Evolutionary conservation across 2,329 filamentous ascomycete species (phyloP), one percentile per base, ranked within the genome.

Genomic region (Chaetomium strumarium): DNA sequence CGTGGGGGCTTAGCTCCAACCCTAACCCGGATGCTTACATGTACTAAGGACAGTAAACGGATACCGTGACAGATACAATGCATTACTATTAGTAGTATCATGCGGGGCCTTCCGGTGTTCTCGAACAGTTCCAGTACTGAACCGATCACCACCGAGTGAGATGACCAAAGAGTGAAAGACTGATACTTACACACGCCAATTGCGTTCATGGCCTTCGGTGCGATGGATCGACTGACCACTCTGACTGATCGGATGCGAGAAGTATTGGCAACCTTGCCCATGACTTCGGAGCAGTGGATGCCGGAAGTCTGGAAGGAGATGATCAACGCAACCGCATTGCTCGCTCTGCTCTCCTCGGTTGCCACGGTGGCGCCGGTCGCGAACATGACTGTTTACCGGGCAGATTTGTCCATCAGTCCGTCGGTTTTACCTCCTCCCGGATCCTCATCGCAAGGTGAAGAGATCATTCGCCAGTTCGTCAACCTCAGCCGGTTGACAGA

Each of bases 381-480:
- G 3, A 72, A 72, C 44, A 66, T 71, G 11, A 71, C 69, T 3
- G 52, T 64, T 16, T 60, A 65, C 30, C 58, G 55, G n/a, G 57
- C 60, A 5, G 57, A 64, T 7, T 57, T 60, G 7, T 58, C 68
- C 0, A 55, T 74, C 4, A 65, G 64, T 1, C 67, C 69, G 0
- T 55, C 59, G 24, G 68, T 67, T 11, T 63, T 72, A 2, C 70
- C 71, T 1, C 56, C 60, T 3, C 63, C 69, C 10, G 68, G 70
- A 40, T 59, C 70, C 1, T 57, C 64, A 1, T 66, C 64, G 2
- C 63, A 72, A 30, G 64, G 65, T 13, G 66, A 67, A 29, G 59
- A 66, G 20, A 71, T 75, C 17, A 65, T 73, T 17, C 52, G 61
- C 19, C 63, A 68, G 12, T 69, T 75, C 19, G 64, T 63, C 39